phyloP scores from a whole-genome alignment of 164 flowering plant genomes.

The Nymphaea colorata region DNA sequence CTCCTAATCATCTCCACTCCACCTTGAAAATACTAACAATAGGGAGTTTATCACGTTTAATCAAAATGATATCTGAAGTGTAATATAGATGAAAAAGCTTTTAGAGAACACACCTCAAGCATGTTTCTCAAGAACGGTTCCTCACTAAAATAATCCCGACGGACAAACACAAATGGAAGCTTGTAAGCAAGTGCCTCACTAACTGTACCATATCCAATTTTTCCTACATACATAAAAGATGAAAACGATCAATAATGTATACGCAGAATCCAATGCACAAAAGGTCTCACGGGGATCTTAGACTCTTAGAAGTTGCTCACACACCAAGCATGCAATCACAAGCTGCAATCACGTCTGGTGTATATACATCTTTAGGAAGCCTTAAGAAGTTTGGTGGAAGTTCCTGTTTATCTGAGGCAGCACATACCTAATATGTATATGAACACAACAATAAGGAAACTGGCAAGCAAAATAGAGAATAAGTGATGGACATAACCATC shows the following conservation, averaged over 20 bases:
- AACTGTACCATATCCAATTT: constrained; percentile 96
- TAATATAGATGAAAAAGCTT: neutral
- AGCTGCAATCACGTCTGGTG: constrained; percentile 92
- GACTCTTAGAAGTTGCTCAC: neutral
- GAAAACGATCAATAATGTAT: neutral
- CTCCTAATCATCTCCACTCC: constrained; percentile 99
- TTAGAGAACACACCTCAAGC: constrained; percentile 64
- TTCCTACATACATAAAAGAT: constrained; percentile 38
- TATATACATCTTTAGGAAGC: constrained; percentile 84
- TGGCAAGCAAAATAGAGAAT: neutral
- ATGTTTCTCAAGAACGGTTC: constrained; percentile 94
- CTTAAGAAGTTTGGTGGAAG: constrained; percentile 80
- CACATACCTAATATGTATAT: constrained; percentile 56
- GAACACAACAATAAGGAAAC: neutral
- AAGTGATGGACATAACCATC: neutral
- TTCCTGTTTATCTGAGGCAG: constrained; percentile 68
- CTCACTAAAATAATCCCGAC: constrained; percentile 95
- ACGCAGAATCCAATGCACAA: neutral
- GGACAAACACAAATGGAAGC: constrained; percentile 88
- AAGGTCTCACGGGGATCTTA: too few relatives aligned
- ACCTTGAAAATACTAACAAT: constrained; percentile 59
- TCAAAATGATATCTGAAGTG: neutral
- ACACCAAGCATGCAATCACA: constrained; percentile 99
- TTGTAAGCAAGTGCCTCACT: constrained; percentile 93
- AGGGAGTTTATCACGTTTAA: neutral